Evolutionary conservation across 164 flowering plant species (phyloP).

Genomic region (Chimonanthus salicifolius): DNA sequence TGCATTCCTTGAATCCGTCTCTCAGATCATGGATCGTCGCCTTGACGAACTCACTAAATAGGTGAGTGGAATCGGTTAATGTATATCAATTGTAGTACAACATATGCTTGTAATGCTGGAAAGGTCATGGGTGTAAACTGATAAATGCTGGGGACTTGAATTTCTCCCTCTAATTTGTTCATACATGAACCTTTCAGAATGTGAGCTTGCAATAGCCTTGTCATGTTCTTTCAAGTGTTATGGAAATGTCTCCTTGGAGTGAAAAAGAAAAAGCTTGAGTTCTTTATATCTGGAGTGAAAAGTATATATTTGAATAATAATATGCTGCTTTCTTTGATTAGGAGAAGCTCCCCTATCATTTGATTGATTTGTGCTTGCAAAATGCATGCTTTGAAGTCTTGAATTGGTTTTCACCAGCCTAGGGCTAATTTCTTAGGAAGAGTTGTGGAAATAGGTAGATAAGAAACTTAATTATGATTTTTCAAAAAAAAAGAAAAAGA

Average conservation of each 20-base stretch:
- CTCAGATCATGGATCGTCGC: conserved; percentile 46
- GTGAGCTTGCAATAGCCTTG: neutral
- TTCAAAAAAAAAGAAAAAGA: too few species aligned
- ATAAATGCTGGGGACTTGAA: too few species aligned
- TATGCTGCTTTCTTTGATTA: neutral
- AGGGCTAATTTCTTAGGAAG: too few species aligned
- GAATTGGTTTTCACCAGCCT: too few species aligned
- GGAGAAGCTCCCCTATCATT: neutral
- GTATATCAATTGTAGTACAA: neutral
- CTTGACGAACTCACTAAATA: conserved; percentile 32
- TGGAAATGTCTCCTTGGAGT: neutral
- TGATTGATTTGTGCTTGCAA: too few species aligned
- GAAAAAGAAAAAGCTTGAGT: neutral
- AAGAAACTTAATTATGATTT: too few species aligned
- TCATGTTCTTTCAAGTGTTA: neutral
- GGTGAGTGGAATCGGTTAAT: neutral
- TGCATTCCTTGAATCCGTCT: conserved; percentile 48
- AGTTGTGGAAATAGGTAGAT: too few species aligned
- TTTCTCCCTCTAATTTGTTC: neutral
- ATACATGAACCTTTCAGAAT: neutral
- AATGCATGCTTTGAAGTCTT: too few species aligned
- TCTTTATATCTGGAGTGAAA: neutral
- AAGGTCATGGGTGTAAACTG: too few species aligned
- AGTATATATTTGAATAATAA: too few species aligned
- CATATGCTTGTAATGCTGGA: too few species aligned